Evolutionary conservation across 108 stramenopile genomes (phyloP).

Genomic region (Phaeodactylum tricornutum): DNA sequence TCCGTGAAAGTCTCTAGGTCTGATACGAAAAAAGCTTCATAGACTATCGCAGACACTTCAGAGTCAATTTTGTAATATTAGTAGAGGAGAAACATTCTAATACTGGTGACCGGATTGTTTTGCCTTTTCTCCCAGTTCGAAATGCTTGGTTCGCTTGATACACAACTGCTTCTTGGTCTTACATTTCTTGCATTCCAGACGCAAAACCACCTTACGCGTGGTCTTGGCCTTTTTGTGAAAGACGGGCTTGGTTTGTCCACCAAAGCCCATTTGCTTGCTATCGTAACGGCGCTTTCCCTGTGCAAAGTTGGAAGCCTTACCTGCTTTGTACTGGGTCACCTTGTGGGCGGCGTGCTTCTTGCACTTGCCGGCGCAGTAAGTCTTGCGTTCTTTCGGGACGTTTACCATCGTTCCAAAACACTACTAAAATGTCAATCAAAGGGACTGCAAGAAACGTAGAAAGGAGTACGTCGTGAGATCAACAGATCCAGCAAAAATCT

Average conservation of each 20-base stretch:
- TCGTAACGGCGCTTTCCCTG: conserved; percentile 99
- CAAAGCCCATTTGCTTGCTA: conserved; percentile 99
- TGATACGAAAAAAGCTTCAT: too few species aligned
- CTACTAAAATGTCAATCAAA: too few species aligned
- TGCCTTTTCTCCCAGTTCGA: conserved; percentile 99
- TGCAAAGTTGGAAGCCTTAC: conserved; percentile 99
- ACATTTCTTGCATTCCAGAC: conserved; percentile 99
- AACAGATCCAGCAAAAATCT: too few species aligned
- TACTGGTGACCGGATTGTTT: conserved; percentile 92
- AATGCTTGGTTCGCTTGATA: conserved; percentile 99
- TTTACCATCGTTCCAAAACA: conserved; percentile 95
- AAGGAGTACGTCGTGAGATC: too few species aligned
- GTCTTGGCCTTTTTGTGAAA: conserved; percentile 99
- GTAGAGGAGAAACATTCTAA: too few species aligned
- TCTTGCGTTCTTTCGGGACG: conserved; percentile 98
- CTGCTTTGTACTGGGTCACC: conserved; percentile 99
- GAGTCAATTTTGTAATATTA: too few species aligned
- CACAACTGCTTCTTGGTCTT: conserved; percentile 98
- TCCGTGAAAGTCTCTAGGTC: too few species aligned
- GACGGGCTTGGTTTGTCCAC: conserved; percentile 99
- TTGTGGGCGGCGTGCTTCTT: conserved; percentile 97
- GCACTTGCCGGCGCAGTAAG: conserved; percentile 98
- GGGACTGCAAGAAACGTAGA: too few species aligned
- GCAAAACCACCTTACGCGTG: conserved; percentile 98
- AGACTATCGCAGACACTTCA: too few species aligned